Base-by-base conservation (phyloP, 306 rosid species). In the Geum urbanum region DNA sequence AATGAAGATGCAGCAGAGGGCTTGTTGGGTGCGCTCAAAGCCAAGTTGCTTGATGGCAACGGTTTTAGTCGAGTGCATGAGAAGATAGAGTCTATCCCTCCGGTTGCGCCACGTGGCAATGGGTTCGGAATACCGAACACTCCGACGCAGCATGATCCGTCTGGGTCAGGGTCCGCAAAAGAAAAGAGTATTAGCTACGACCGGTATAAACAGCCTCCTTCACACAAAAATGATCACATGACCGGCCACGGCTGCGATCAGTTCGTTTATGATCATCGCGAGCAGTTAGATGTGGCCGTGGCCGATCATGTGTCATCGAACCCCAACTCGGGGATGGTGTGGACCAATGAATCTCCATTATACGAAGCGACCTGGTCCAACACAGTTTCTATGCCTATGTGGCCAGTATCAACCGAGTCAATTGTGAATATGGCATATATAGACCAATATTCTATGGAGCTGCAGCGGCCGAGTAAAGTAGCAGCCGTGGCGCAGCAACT, bases 21-120 rank as follows among this genome's bases (percentile, higher is more conserved):
- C 12, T 82, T 90, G 50, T 66, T 78, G 8, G 92, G 95, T 41
- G 92, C 91, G n/a, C 90, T 88, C 43, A 83, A 63, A 67, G 88
- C 87, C 6, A 90, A 88, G 62, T 69, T 90, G 41, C 64, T 59
- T 24, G 90, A 86, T 60, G 77, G 72, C 60, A 81, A 80, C 43
- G 69, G 47, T 6, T 45, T 52, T 63, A 71, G 45, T 69, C 59
- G 27, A 11, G 75, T 12, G 66, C 63, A 64, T 53, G 48, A 64
- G 6, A 75, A 74, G 67, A 74, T 62, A 63, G 46, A 45, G 22
- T 14, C 19, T 14, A 12, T 20, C 55, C 35, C 60, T 37, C 11
- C 9, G 0, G 58, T 16, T 69, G 9, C 12, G 7, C 41, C 63
- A 57, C 52, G 52, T 18, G 69, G 52, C 4, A 12, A 37, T 44